Evolutionary conservation across 2,329 filamentous ascomycete genomes (phyloP).

Genomic region (Leptographium wingfieldii): DNA sequence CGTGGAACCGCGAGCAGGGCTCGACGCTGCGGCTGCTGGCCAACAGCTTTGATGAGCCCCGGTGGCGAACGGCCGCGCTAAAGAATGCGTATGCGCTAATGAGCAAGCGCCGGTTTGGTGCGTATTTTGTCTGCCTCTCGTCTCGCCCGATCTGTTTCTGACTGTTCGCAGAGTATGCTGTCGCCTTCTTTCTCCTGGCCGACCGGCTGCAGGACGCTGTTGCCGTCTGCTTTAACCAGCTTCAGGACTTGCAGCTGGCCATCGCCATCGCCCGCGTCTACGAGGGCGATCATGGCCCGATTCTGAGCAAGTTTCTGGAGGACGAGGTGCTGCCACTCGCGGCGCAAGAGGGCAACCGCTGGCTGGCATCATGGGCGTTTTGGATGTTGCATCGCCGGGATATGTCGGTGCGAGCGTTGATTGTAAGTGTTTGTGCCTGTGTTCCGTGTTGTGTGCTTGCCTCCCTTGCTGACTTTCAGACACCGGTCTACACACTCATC

Average conservation of each 20-base stretch:
- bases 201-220: slow-evolving; percentile 76
- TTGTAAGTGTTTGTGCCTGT: slow-evolving; percentile 39
- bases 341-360: slow-evolving; percentile 71
- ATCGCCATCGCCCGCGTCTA: slow-evolving; percentile 81
- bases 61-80: slow-evolving; percentile 78
- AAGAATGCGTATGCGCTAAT: slow-evolving; percentile 96
- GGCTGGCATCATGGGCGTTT: slow-evolving; percentile 92
- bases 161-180: slow-evolving; percentile 63
- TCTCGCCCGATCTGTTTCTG: neutral
- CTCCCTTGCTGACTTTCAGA: slow-evolving; percentile 30
- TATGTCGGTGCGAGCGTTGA: slow-evolving; percentile 71
- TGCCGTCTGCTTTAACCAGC: slow-evolving; percentile 72
- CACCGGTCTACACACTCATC: slow-evolving; percentile 63
- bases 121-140: neutral
- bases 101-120: slow-evolving; percentile 76
- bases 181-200: slow-evolving; percentile 87
- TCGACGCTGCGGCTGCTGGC: slow-evolving; percentile 67
- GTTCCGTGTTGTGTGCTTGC: neutral
- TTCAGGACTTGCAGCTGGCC: slow-evolving; percentile 81
- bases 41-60: slow-evolving; percentile 81
- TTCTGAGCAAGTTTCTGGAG: slow-evolving; percentile 61
- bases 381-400: slow-evolving; percentile 77
- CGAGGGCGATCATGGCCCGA: slow-evolving; percentile 68
- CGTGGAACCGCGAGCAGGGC: slow-evolving; percentile 73
- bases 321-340: slow-evolving; percentile 70